Conservation (phyloP, 352 stramenopile species). For the Phytophthora hybrid region DNA sequence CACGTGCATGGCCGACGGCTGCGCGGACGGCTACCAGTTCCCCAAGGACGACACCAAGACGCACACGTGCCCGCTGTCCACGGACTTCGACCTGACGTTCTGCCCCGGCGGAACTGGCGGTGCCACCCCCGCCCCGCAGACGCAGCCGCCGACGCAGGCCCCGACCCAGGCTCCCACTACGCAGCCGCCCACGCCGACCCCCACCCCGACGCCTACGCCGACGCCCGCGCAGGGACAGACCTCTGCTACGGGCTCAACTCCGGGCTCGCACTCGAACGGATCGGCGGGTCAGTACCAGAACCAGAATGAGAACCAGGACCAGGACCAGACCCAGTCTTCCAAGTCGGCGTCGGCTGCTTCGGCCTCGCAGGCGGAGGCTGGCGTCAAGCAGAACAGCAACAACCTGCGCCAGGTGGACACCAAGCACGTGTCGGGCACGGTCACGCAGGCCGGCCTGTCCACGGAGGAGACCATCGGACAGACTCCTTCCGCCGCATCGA, state of each 20-base stretch:
- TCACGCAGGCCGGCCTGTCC: constrained; percentile 8
- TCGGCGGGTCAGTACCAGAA: constrained; percentile 18
- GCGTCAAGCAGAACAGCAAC: constrained; percentile 3
- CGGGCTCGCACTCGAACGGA: constrained; percentile 24
- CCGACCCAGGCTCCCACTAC: constrained; percentile 24
- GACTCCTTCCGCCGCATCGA: constrained; percentile 26
- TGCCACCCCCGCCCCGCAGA: constrained; percentile 20
- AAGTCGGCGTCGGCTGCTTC: constrained; percentile 15
- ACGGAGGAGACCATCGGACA: constrained; percentile 23
- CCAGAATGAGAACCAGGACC: background rate
- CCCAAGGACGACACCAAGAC: constrained; percentile 83
- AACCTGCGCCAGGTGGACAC: constrained; percentile 33
- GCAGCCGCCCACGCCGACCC: constrained; percentile 38
- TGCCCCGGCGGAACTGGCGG: constrained; percentile 56
- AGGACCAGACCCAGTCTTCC: constrained; percentile 10
- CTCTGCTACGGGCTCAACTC: constrained; percentile 14
- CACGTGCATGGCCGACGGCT: constrained; percentile 63
- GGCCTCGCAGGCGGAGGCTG: constrained; percentile 23
- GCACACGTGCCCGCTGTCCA: constrained; percentile 53
- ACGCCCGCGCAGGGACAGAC: constrained; percentile 27
- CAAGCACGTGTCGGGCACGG: constrained; percentile 19
- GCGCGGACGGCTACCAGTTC: constrained; percentile 67
- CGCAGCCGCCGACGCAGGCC: constrained; percentile 31
- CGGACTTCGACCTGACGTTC: constrained; percentile 72
- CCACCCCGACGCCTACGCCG: constrained; percentile 40